phyloP scores from a whole-genome alignment of 2,329 filamentous ascomycete species.

The Hansfordia pulvinata region DNA sequence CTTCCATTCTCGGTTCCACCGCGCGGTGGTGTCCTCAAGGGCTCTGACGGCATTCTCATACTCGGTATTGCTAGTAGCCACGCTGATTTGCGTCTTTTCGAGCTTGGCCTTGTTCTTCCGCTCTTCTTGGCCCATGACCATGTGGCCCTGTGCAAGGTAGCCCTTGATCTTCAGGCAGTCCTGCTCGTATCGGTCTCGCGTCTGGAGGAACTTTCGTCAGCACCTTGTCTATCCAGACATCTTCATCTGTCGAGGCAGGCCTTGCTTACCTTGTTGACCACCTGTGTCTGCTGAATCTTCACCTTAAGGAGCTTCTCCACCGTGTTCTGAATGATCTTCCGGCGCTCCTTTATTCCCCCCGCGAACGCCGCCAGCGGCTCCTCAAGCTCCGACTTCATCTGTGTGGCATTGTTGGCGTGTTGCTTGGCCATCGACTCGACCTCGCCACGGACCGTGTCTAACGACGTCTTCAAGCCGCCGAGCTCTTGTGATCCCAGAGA shows the following conservation, averaged over 20 bases:
- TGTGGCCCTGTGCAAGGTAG: slow-evolving; percentile 94
- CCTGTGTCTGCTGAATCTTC: slow-evolving; percentile 81
- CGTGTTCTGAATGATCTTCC: slow-evolving; percentile 89
- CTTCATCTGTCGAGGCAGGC: neutral
- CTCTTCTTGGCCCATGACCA: slow-evolving; percentile 99
- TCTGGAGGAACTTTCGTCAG: slow-evolving; percentile 29
- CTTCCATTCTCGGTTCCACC: slow-evolving; percentile 99
- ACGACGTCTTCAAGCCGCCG: slow-evolving; percentile 68
- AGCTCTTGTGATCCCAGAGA: slow-evolving; percentile 77
- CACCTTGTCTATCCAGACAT: slow-evolving; percentile 2
- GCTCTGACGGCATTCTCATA: slow-evolving; percentile 90
- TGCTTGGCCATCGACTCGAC: slow-evolving; percentile 90
- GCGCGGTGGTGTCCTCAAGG: slow-evolving; percentile 83
- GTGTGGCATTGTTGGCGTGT: slow-evolving; percentile 74
- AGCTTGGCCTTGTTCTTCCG: slow-evolving; percentile 97
- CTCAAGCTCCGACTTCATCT: slow-evolving; percentile 94
- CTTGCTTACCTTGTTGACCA: slow-evolving; percentile 73
- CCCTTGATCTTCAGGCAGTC: slow-evolving; percentile 98
- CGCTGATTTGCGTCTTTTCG: slow-evolving; percentile 94
- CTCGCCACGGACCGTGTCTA: slow-evolving; percentile 80
- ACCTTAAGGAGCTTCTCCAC: slow-evolving; percentile 90
- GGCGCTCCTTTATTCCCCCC: slow-evolving; percentile 87
- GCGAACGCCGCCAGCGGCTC: slow-evolving; percentile 86
- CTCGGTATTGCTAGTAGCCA: slow-evolving; percentile 81
- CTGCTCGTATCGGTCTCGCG: slow-evolving; percentile 89